Conservation (phyloP, 441 rosid species). For the Populus hybrid region DNA sequence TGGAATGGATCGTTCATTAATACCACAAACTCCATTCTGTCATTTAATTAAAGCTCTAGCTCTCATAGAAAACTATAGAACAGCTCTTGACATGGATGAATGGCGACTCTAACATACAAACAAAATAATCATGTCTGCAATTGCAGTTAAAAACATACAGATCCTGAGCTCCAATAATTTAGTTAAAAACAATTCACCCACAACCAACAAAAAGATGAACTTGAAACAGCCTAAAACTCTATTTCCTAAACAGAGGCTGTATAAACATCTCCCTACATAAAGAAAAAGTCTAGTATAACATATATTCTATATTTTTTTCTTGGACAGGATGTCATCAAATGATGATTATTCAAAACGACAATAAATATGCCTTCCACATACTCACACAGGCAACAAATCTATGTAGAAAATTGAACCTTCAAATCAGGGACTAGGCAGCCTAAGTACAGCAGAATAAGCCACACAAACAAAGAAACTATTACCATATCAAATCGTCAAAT, state of each 20-base stretch:
- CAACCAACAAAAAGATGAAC: slow-evolving; percentile 2
- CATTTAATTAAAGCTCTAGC: slow-evolving; percentile 32
- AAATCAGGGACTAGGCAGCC: neutral
- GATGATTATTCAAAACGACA: neutral
- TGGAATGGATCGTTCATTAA: slow-evolving; percentile 38
- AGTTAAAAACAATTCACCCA: slow-evolving; percentile 7
- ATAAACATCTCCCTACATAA: neutral
- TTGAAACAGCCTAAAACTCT: neutral
- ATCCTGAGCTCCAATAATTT: slow-evolving; percentile 9
- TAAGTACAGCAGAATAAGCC: neutral
- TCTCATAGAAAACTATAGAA: slow-evolving; percentile 18
- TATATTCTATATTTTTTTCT: neutral
- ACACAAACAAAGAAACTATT: neutral
- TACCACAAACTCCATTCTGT: slow-evolving; percentile 27
- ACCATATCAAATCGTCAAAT: neutral
- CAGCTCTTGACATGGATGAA: slow-evolving; percentile 12
- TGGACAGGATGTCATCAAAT: neutral
- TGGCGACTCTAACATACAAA: slow-evolving; percentile 19
- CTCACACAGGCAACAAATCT: neutral
- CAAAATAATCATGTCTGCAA: slow-evolving; percentile 17
- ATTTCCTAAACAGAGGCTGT: neutral
- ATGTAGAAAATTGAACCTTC: neutral
- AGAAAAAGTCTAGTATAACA: neutral
- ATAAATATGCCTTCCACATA: neutral
- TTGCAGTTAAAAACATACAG: slow-evolving; percentile 16